Evolutionary conservation across 1,284 basidiomycete genomes (phyloP), one percentile per base, ranked within the genome.

Genomic region (Takashimella tepidaria): DNA sequence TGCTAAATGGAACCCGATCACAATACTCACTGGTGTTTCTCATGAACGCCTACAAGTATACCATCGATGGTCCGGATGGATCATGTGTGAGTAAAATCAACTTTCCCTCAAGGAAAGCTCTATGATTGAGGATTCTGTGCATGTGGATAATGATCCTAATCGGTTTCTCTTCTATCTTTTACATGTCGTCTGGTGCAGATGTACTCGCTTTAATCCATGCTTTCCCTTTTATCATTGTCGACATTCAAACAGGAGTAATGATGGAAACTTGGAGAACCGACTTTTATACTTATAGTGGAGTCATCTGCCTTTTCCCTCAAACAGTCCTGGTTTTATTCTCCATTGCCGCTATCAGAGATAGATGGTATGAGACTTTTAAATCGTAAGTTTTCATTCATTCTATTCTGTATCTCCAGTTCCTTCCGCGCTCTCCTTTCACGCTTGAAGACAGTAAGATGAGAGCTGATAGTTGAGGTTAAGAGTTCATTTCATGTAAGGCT

Each of bases 11-110:
- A 79, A 79, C 61, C 58, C 71, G 43, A 63, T 79, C 44, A 69
- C 66, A 3, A 57, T 78, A 44, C 53, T 79, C 22, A 76, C 77
- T 5, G 75, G 76, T 19, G 69, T 73, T 11, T 77, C 77, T n/a
- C 78, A 79, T 58, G 78, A 79, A 60, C 77, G 77, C 60, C 72
- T 79, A 1, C 77, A 79, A 55, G 75, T 79, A 6, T 76, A 73
- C 59, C 78, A 79, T 55, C 76, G 31, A 8, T 37, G 31, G 31
- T 37, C 31, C 16, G 31, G 31, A 8, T 37, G 26, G 24, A 42
- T n/a, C 37, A 49, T 42, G 47, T 37, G 22, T n/a, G 13, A 45
- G 4, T 27, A 21, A 11, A 11, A 53, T 60, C 47, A 51, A 64
- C 66, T 16, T 8, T 37, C 31, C n/a, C n/a, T n/a, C n/a, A n/a